Evolutionary conservation across 1,139 yeast species (phyloP).

Genomic region (Lodderomyces theae): DNA sequence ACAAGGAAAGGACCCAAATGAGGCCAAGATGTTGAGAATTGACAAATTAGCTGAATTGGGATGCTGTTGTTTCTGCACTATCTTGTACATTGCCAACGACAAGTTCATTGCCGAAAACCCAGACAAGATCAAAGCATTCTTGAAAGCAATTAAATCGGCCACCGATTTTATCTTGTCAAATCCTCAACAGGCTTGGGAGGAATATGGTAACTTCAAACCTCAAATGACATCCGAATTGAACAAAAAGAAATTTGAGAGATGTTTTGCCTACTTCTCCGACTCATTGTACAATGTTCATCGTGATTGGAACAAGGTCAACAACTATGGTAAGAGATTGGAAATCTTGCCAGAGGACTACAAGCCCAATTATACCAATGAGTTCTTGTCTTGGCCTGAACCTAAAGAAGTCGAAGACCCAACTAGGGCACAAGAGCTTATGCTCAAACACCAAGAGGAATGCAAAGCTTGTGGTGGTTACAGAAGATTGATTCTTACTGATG

Average conservation of each 20-base stretch:
- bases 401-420: slow-evolving; percentile 45
- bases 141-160: slow-evolving; percentile 49
- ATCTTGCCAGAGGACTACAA: slow-evolving; percentile 49
- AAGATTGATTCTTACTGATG: slow-evolving; percentile 30
- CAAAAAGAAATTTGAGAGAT: slow-evolving; percentile 50
- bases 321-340: slow-evolving; percentile 53
- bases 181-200: slow-evolving; percentile 48
- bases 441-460: slow-evolving; percentile 45
- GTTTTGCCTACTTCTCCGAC: slow-evolving; percentile 54
- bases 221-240: slow-evolving; percentile 41
- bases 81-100: slow-evolving; percentile 54
- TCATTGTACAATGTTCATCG: slow-evolving; percentile 54
- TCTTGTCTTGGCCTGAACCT: slow-evolving; percentile 50
- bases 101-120: slow-evolving; percentile 48
- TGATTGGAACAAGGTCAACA: slow-evolving; percentile 57
- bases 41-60: slow-evolving; percentile 58
- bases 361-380: slow-evolving; percentile 53
- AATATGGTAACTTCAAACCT: slow-evolving; percentile 49
- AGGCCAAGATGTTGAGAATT: slow-evolving; percentile 56
- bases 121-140: slow-evolving; percentile 43
- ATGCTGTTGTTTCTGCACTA: slow-evolving; percentile 60
- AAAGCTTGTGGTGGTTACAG: slow-evolving; percentile 50
- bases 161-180: slow-evolving; percentile 45
- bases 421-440: slow-evolving; percentile 47
- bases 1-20: slow-evolving; percentile 44